Evolutionary conservation across 177 flowering plant genomes (phyloP).

Genomic region (Vitis hybrid): DNA sequence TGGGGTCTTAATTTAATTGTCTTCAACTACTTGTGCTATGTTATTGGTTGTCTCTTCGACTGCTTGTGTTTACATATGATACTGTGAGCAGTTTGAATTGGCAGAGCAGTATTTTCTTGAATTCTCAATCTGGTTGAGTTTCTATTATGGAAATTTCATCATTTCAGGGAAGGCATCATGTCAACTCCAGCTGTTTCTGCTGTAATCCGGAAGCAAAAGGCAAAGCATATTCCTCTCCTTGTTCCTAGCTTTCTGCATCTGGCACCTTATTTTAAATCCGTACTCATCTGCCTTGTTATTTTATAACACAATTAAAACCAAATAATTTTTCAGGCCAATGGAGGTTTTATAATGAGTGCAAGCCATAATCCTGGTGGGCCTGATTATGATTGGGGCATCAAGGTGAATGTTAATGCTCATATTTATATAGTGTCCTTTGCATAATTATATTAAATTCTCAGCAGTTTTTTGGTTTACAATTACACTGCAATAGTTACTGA

Average conservation of each 20-base stretch:
- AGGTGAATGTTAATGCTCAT: conserved; percentile 43
- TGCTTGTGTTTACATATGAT: not conserved
- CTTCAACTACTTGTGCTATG: too few relatives aligned
- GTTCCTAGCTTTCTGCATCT: not conserved
- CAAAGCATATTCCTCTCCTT: conserved; percentile 23
- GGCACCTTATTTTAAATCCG: not conserved
- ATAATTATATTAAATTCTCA: too few relatives aligned
- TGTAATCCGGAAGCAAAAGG: conserved; percentile 92
- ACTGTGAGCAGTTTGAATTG: not conserved
- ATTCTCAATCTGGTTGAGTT: not conserved
- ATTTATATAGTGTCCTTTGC: not conserved
- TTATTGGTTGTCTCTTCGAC: too few relatives aligned
- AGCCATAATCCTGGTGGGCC: conserved; percentile 99
- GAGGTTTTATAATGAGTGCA: conserved; percentile 99
- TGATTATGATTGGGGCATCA: conserved; percentile 99
- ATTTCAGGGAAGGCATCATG: conserved; percentile 87
- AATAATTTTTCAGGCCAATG: conserved; percentile 74
- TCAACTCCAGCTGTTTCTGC: conserved; percentile 99
- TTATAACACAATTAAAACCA: not conserved
- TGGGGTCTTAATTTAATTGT: not conserved
- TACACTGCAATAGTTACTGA: too few relatives aligned
- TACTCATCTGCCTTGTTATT: not conserved
- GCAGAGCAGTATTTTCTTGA: not conserved
- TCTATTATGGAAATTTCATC: conserved; percentile 8
- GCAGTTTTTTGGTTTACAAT: too few relatives aligned